Conservation (phyloP, 768 basidiomycete genomes). For the Podaxis rugospora region DNA sequence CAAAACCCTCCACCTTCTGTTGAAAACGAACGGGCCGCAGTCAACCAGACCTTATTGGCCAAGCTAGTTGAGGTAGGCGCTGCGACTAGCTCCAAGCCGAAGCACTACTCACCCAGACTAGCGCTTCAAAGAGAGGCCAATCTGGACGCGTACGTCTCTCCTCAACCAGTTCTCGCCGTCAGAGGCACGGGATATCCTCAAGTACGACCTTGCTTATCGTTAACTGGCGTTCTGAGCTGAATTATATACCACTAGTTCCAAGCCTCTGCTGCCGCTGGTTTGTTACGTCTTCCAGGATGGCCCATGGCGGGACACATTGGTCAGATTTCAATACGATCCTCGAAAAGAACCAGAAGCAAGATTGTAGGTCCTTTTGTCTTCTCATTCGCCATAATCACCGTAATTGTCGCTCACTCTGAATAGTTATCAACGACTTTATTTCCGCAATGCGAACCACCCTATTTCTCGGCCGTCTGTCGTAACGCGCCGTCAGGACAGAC, state of each 20-base stretch:
- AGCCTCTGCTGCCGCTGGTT: constrained; percentile 72
- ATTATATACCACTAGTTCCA: constrained; percentile 51
- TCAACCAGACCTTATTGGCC: constrained; percentile 50
- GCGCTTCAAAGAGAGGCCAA: constrained; percentile 71
- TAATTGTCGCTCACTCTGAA: background rate
- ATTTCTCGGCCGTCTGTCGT: constrained; percentile 75
- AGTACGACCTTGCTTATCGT: constrained; percentile 42
- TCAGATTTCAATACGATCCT: constrained; percentile 89
- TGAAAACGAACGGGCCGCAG: constrained; percentile 51
- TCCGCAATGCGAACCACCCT: constrained; percentile 83
- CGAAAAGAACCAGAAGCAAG: constrained; percentile 66
- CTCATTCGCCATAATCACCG: background rate
- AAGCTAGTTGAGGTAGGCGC: constrained; percentile 49
- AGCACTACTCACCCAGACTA: constrained; percentile 21
- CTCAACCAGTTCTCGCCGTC: constrained; percentile 72
- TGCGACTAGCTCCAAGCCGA: background rate
- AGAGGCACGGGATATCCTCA: constrained; percentile 69
- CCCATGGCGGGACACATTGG: constrained; percentile 87
- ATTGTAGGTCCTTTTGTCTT: constrained; percentile 49
- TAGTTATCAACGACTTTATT: constrained; percentile 91
- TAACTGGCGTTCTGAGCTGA: background rate
- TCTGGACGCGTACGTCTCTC: constrained; percentile 87
- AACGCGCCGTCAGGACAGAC: constrained; percentile 57
- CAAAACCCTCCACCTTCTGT: constrained; percentile 58
- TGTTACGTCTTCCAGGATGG: constrained; percentile 93